Evolutionary conservation across 306 rosid species (phyloP).

Genomic region (Gynostemma pentaphyllum): DNA sequence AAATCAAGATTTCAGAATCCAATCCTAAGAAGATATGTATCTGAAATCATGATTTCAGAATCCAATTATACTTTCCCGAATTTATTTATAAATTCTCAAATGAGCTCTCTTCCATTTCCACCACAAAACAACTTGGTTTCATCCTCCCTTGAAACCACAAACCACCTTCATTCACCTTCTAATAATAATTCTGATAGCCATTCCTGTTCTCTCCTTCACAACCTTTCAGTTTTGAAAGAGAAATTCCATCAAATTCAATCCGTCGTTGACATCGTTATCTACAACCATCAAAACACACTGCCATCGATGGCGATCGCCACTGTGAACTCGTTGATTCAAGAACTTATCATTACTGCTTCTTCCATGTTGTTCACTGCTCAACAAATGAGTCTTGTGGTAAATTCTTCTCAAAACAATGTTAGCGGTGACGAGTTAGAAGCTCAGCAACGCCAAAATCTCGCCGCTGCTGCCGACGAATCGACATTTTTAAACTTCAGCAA

Average conservation of each 20-base stretch:
- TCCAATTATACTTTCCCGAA: constrained; percentile 17
- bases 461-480: background rate
- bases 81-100: constrained; percentile 16
- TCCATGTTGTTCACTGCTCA: constrained; percentile 72
- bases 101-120: constrained; percentile 6
- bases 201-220: constrained; percentile 44
- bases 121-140: background rate
- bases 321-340: constrained; percentile 55
- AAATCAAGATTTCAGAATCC: too few relatives aligned
- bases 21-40: background rate
- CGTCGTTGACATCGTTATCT: constrained; percentile 25
- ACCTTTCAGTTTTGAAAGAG: constrained; percentile 59
- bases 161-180: background rate
- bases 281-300: constrained; percentile 3
- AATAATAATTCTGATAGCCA: constrained; percentile 11
- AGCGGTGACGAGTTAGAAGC: background rate
- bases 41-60: constrained; percentile 31
- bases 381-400: constrained; percentile 24
- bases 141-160: background rate
- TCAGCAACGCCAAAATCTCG: constrained; percentile 18
- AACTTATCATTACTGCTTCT: constrained; percentile 55
- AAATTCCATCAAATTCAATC: constrained; percentile 48
- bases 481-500: background rate
- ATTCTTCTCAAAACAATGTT: background rate
- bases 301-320: constrained; percentile 32